Evolutionary conservation across 805 yeast genomes (phyloP).

Genomic region (Metschnikowia lunata): DNA sequence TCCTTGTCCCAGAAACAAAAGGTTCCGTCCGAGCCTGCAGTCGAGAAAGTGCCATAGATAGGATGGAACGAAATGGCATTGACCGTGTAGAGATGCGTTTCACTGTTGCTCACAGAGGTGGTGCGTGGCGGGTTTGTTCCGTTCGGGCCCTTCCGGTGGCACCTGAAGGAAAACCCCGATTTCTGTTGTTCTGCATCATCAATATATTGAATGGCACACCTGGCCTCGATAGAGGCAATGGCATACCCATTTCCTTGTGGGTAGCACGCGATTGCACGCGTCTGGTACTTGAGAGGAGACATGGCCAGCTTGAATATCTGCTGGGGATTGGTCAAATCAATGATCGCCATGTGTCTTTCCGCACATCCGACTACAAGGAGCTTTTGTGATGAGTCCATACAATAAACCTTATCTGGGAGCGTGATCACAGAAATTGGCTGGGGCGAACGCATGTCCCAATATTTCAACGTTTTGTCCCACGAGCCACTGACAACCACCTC

Average conservation of each 20-base stretch:
- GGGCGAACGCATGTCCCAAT: constrained; percentile 90
- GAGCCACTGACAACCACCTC: constrained; percentile 87
- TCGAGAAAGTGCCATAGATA: constrained; percentile 80
- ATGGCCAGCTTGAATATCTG: constrained; percentile 65
- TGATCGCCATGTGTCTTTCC: constrained; percentile 71
- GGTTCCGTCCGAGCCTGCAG: constrained; percentile 94
- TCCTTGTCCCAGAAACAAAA: constrained; percentile 96
- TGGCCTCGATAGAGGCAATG: constrained; percentile 88
- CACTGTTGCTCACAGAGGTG: constrained; percentile 24
- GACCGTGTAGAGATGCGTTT: constrained; percentile 70
- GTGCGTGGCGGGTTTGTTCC: constrained; percentile 29
- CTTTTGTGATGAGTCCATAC: constrained; percentile 80
- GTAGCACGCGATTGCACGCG: constrained; percentile 75
- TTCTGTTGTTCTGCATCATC: constrained; percentile 74
- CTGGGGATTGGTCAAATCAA: constrained; percentile 81
- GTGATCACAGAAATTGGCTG: constrained; percentile 76
- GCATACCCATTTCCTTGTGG: constrained; percentile 94
- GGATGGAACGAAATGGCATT: constrained; percentile 87
- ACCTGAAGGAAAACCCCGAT: constrained; percentile 83
- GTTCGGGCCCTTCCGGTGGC: constrained; percentile 73
- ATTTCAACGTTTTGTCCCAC: constrained; percentile 92
- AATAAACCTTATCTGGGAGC: constrained; percentile 86
- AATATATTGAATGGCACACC: constrained; percentile 91
- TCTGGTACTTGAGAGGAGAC: constrained; percentile 88
- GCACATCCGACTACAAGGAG: constrained; percentile 92